Evolutionary conservation across 1,284 basidiomycete species (phyloP).

Genomic region (Ceratobasidium sp.): DNA sequence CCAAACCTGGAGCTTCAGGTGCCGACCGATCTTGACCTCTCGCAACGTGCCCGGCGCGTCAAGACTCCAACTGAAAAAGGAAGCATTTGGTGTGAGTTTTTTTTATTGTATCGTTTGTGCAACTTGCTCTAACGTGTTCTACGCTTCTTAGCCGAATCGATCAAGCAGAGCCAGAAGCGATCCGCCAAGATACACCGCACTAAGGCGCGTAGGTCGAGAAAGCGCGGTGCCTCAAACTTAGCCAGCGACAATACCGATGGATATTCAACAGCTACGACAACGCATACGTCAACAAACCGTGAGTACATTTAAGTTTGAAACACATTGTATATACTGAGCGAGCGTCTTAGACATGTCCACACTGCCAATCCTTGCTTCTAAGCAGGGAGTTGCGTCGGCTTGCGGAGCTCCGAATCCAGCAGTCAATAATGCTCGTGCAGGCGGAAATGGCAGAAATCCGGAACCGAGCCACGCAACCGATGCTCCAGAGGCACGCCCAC

Average conservation of each 20-base stretch:
- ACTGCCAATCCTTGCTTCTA: not conserved
- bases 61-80: not conserved
- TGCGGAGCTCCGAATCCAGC: not conserved
- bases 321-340: not conserved
- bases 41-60: not conserved
- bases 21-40: not conserved
- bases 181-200: slow-evolving; percentile 1
- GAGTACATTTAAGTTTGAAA: not conserved
- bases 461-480: not conserved
- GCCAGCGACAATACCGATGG: not conserved
- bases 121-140: not conserved
- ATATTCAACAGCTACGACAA: not conserved
- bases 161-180: not conserved
- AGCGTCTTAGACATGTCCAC: not conserved
- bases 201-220: not conserved
- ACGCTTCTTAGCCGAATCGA: not conserved
- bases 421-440: not conserved
- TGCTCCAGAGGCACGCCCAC: not conserved
- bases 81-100: not conserved
- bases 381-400: not conserved
- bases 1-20: not conserved
- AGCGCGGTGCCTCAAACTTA: not conserved
- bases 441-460: not conserved
- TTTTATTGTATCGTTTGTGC: not conserved
- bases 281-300: not conserved